A percentile compares a stretch with the other conserved stretches of the same genome.
phyloP scores from a whole-genome alignment of 2,329 filamentous ascomycete species.

The Hymenoscyphus infarciens region DNA sequence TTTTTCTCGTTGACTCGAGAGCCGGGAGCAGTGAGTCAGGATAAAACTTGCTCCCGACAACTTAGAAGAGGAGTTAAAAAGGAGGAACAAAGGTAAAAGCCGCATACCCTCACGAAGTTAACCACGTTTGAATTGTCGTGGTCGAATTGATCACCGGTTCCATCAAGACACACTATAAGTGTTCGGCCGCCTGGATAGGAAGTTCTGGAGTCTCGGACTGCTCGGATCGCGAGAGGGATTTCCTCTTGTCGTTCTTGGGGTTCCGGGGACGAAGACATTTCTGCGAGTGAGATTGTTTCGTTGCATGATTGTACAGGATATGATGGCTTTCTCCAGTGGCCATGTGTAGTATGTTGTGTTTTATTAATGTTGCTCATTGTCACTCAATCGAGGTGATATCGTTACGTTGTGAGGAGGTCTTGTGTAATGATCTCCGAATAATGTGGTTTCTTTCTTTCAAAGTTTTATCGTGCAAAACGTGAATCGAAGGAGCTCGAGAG shows the following conservation, averaged over 20 bases:
- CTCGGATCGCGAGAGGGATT: conserved; percentile 20
- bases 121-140: conserved; percentile 43
- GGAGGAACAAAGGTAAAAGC: no score
- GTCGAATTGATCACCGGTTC: conserved; percentile 45
- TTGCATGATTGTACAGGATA: conserved; percentile 23
- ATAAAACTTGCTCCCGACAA: no score
- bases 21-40: no score
- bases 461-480: neutral
- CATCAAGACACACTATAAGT: conserved; percentile 42
- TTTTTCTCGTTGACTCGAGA: no score
- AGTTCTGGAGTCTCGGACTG: conserved; percentile 17
- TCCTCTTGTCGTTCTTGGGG: conserved; percentile 10
- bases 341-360: conserved; percentile 1
- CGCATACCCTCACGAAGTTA: conserved; percentile 36
- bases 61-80: no score
- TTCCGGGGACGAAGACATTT: conserved; percentile 10
- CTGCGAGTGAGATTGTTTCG: conserved; percentile 10
- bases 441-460: neutral
- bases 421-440: neutral
- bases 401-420: neutral
- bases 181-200: conserved; percentile 16
- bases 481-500: neutral
- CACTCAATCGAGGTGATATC: neutral
- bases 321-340: conserved; percentile 16
- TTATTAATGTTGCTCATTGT: conserved; percentile 12